These are phyloP conservation scores for Phytophthora agathidicida DNA, from an alignment of 352 stramenopile species.

Conservation along the genomic window DNA sequence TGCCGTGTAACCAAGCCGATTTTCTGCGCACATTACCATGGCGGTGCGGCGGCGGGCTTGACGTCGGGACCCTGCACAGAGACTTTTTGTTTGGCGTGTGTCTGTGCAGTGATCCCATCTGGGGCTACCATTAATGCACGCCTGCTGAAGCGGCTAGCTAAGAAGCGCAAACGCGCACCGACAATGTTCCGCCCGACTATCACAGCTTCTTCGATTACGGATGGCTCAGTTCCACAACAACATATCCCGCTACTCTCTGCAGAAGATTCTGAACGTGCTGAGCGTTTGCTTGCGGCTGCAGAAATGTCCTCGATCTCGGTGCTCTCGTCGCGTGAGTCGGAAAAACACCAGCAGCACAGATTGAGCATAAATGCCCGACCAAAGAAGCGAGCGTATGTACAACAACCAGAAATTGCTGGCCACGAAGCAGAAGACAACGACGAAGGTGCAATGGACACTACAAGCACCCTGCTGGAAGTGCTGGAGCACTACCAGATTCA, in stretches of 20 bases:
- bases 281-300: conserved; percentile 26
- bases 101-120: conserved; percentile 69
- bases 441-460: conserved; percentile 6
- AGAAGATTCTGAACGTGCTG: conserved; percentile 17
- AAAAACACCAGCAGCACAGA: conserved; percentile 70
- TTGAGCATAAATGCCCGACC: conserved; percentile 53
- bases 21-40: conserved; percentile 74
- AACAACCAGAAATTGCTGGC: conserved; percentile 13
- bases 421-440: conserved; percentile 6
- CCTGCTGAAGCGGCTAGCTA: conserved; percentile 68
- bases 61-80: conserved; percentile 61
- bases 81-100: conserved; percentile 77
- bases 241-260: background rate
- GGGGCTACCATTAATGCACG: conserved; percentile 70
- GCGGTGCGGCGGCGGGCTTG: conserved; percentile 22
- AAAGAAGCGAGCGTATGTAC: conserved; percentile 31
- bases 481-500: conserved; percentile 62
- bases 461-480: conserved; percentile 61
- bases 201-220: conserved; percentile 36
- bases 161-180: conserved; percentile 53
- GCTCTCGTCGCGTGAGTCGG: conserved; percentile 70
- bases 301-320: conserved; percentile 72
- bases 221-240: conserved; percentile 32
- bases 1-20: conserved; percentile 77
- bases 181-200: conserved; percentile 44